These are phyloP conservation scores for Flaveria trinervia DNA, from an alignment of 129 eudicot genomes.

Conservation along the genomic window DNA sequence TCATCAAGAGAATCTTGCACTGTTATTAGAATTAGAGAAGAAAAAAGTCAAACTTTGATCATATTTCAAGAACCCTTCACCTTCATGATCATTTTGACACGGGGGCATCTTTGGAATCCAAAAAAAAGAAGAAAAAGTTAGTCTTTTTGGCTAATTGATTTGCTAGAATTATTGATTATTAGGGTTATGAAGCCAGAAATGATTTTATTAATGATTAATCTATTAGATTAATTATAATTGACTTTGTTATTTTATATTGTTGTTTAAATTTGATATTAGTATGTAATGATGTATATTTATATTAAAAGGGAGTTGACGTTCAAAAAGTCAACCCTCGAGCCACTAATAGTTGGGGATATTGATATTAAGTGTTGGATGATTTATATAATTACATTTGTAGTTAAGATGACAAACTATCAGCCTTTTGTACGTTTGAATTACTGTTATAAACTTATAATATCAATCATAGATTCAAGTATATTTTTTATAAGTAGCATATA, in stretches of 20 bases:
- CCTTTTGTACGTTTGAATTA: background rate
- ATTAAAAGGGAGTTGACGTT: constrained; percentile 22
- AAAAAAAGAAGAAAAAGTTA: constrained; percentile 8
- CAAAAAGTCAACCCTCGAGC: constrained; percentile 45
- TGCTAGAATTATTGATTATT: constrained; percentile 19
- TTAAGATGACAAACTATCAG: background rate
- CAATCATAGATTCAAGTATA: background rate
- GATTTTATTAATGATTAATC: constrained; percentile 6
- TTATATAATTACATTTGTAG: background rate
- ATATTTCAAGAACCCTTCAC: constrained; percentile 34
- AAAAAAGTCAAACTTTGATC: constrained; percentile 37
- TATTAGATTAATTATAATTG: constrained; percentile 1
- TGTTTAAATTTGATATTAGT: constrained; percentile 5
- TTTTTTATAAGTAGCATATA: background rate
- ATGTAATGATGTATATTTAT: constrained; percentile 10
- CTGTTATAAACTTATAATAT: background rate
- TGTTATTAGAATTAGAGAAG: constrained; percentile 51
- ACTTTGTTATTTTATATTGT: constrained; percentile 13
- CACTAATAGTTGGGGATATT: constrained; percentile 33
- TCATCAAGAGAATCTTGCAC: constrained; percentile 56
- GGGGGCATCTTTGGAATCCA: constrained; percentile 17
- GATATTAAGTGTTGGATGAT: too few species aligned
- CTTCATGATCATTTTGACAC: constrained; percentile 21
- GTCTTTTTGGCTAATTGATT: constrained; percentile 24
- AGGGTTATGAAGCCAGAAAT: constrained; percentile 16